Evolutionary conservation across 768 basidiomycete species (phyloP).

Genomic region (Tricholoma hemisulphureum): DNA sequence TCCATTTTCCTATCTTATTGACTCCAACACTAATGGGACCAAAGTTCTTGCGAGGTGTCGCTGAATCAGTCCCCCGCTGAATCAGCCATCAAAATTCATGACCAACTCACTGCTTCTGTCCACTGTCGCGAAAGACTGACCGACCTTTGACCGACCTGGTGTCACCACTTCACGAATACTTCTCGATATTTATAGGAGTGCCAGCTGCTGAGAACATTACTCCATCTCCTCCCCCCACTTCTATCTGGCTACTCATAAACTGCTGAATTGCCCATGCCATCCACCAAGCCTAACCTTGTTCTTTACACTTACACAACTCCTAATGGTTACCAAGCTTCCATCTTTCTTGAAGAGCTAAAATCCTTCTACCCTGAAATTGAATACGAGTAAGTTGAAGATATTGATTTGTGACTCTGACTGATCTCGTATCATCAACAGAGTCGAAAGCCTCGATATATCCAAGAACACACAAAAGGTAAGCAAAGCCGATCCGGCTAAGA

Average conservation of each 20-base stretch:
- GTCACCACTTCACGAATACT: no score
- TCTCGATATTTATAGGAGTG: no score
- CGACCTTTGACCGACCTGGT: no score
- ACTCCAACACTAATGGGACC: no score
- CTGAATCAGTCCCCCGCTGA: no score
- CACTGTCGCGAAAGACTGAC: no score
- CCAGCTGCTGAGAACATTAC: no score
- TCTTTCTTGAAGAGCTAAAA: slow-evolving; percentile 57
- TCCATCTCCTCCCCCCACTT: no score
- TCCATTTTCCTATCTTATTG: no score
- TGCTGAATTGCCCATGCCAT: neutral
- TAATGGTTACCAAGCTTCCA: slow-evolving; percentile 48
- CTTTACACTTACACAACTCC: slow-evolving; percentile 46
- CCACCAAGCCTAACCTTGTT: slow-evolving; percentile 12
- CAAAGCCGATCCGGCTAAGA: neutral
- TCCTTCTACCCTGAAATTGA: slow-evolving; percentile 36
- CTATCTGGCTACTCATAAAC: neutral
- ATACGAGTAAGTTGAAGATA: neutral
- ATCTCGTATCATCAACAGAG: neutral
- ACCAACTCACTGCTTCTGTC: no score
- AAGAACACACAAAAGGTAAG: neutral
- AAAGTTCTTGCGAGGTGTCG: no score
- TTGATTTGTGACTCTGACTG: neutral
- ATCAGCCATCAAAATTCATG: no score
- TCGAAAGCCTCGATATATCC: neutral